Evolutionary conservation across 2,329 filamentous ascomycete genomes (phyloP).

Genomic region (Alternaria rosae): DNA sequence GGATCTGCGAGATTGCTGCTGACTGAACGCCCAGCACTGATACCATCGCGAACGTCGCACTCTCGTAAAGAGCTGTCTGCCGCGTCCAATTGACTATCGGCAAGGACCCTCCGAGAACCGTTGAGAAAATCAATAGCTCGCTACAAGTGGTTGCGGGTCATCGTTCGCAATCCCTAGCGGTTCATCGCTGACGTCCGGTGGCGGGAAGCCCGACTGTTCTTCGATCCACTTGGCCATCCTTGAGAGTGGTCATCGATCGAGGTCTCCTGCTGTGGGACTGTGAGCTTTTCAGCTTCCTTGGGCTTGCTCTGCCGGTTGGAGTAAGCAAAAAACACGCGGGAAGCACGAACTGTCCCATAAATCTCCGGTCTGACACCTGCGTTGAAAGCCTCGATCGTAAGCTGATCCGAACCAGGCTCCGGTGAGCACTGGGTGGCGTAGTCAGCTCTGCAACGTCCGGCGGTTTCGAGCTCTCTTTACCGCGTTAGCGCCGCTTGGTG

Average conservation of each 20-base stretch:
- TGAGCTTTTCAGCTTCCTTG: conserved; percentile 4
- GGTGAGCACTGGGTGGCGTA: conserved; percentile 15
- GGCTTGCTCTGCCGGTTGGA: not conserved
- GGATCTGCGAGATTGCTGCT: conserved; percentile 3
- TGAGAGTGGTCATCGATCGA: not conserved
- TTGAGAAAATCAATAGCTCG: not conserved
- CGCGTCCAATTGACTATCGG: not conserved
- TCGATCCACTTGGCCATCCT: not conserved
- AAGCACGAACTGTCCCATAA: not conserved
- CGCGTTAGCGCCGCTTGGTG: conserved; percentile 17
- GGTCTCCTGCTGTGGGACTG: conserved; percentile 1
- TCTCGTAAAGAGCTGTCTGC: not conserved
- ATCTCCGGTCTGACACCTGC: conserved; percentile 9
- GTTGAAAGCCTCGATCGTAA: conserved; percentile 3
- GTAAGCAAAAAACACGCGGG: not conserved
- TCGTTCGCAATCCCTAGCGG: not conserved
- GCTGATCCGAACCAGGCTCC: conserved; percentile 6
- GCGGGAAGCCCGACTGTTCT: conserved; percentile 11
- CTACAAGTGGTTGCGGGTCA: conserved; percentile 1
- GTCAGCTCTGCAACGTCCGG: conserved; percentile 20
- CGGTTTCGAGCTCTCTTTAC: conserved; percentile 18
- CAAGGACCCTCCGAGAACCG: not conserved
- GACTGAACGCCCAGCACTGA: not conserved
- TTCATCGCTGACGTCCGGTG: conserved; percentile 10
- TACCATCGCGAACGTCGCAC: not conserved